Base-by-base conservation (phyloP, 176 grass and related monocot genomes). In the Cymbopogon citratus region DNA sequence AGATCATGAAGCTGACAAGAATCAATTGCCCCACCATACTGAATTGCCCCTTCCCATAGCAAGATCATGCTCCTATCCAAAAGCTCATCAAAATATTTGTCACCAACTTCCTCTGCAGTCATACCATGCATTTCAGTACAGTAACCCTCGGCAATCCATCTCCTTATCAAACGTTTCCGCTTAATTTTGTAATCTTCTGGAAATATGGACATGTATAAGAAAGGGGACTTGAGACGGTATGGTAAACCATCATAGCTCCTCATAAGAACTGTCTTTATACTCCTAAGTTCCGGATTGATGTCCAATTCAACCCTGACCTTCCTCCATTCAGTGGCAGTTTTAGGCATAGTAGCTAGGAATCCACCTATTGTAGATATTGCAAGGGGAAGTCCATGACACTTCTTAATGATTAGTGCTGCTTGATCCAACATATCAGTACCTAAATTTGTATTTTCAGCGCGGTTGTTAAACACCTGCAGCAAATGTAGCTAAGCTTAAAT, bases 91-190 rank as follows among this genome's bases (percentile, higher is more conserved):
- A 88, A 88, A 14, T 83, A 71, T 3, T 4, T 15, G 3, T 25
- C 43, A 1, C 62, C 73, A 13, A 79, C 21, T 35, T 88, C 41
- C 3, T 71, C 13, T n/a, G 70, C 64, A 11, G 7, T 65, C 29
- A 45, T 91, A 13, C 39, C 48, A 38, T 9, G 49, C 3, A 23
- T 67, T 12, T 39, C 61, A 0, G 1, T 56, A 9, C 78, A 7
- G 4, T 71, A 75, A 26, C 85, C 89, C 54, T 87, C 89, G 23
- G 84, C 74, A 7, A 76, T 80, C 89, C 89, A 91, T 8, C 89
- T 57, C 39, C 46, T 84, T 6, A 80, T 15, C 10, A 91, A 44
- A 14, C 75, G 74, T 33, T 33, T 24, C 14, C 70, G 29, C 31
- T 48, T 54, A 40, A 90, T 79, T 5, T 7, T 46, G 0, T 79